Conservation (phyloP, 108 stramenopile species). For the Skeletonema costatum region DNA sequence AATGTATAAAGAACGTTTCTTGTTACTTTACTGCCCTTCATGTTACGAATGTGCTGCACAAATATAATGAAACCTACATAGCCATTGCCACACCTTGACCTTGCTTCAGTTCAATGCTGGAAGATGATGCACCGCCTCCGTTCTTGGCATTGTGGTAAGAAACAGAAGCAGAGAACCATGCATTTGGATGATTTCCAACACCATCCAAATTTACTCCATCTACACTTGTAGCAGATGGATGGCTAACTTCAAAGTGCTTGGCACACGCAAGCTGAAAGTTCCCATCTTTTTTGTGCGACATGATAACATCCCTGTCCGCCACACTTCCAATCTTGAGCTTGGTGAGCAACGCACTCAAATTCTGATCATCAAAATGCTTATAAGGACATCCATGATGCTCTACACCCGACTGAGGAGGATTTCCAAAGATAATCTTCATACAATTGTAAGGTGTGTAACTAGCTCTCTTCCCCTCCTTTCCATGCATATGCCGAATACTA, state of each 20-base stretch:
- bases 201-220: constrained; percentile 71
- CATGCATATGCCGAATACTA: constrained; percentile 97
- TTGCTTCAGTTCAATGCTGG: constrained; percentile 1
- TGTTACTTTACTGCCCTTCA: no score
- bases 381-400: constrained; percentile 98
- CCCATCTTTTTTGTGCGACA: constrained; percentile 70
- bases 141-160: constrained; percentile 56
- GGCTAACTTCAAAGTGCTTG: constrained; percentile 93
- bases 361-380: constrained; percentile 84
- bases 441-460: constrained; percentile 93
- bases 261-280: constrained; percentile 94
- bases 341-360: constrained; percentile 62
- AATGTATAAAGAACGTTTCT: background rate
- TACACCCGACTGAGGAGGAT: constrained; percentile 66
- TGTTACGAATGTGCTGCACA: background rate
- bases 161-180: constrained; percentile 91
- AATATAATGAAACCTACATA: background rate
- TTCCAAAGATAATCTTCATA: constrained; percentile 91
- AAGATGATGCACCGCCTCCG: constrained; percentile 10
- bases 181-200: constrained; percentile 97
- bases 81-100: constrained; percentile 5
- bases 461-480: constrained; percentile 96
- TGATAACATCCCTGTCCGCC: constrained; percentile 74
- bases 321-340: constrained; percentile 64
- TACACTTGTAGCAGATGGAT: constrained; percentile 60